Percentiles rank a stretch among this genome's conserved stretches.
phyloP scores from a whole-genome alignment of 208 protist species.

The Wallacemonas sp. region DNA sequence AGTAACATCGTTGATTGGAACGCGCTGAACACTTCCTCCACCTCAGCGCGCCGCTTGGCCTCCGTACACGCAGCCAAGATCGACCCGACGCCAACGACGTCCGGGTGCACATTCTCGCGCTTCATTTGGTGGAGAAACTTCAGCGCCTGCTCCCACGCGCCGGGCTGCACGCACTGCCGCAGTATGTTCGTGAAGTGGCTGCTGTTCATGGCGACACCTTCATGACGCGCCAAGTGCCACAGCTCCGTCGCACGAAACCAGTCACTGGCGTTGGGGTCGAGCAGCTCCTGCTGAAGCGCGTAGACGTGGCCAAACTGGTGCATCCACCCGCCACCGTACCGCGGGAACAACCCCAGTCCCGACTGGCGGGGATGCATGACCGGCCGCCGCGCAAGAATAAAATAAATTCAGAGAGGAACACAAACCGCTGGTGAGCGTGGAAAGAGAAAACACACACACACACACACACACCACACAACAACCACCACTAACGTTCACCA shows the following conservation, averaged over 20 bases:
- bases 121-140: slow-evolving; percentile 57
- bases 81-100: slow-evolving; percentile 68
- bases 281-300: slow-evolving; percentile 82
- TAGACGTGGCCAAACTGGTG: slow-evolving; percentile 91
- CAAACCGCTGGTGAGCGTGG: not conserved
- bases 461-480: not conserved
- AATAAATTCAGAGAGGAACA: slow-evolving; percentile 4
- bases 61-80: slow-evolving; percentile 63
- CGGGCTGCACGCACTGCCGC: slow-evolving; percentile 68
- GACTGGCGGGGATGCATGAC: slow-evolving; percentile 58
- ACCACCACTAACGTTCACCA: not conserved
- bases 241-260: slow-evolving; percentile 85
- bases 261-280: slow-evolving; percentile 57
- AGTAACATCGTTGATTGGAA: slow-evolving; percentile 62
- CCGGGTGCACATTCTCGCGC: slow-evolving; percentile 60
- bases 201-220: slow-evolving; percentile 76
- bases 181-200: slow-evolving; percentile 75
- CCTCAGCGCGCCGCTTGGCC: slow-evolving; percentile 25
- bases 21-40: slow-evolving; percentile 50
- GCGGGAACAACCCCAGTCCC: slow-evolving; percentile 66
- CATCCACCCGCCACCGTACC: slow-evolving; percentile 89
- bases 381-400: not conserved
- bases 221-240: slow-evolving; percentile 80
- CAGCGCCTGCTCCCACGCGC: slow-evolving; percentile 68
- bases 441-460: not conserved